phyloP scores from a whole-genome alignment of 202 grass and related monocot genomes.

The Carex arenaria region DNA sequence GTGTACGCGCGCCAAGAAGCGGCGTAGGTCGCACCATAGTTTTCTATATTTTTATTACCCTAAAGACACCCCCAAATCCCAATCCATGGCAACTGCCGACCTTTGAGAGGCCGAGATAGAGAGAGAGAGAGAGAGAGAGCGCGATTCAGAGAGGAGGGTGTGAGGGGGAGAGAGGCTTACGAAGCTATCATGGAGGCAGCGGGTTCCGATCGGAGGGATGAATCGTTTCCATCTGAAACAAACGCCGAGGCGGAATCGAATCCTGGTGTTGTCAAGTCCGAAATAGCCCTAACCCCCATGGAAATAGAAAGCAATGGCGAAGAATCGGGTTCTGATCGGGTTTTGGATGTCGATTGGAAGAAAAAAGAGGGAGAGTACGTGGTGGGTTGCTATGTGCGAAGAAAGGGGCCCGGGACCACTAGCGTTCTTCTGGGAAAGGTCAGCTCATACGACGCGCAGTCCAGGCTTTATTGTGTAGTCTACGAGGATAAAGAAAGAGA shows the following conservation, averaged over 20 bases:
- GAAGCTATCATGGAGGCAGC: not conserved
- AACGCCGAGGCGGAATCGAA: not conserved
- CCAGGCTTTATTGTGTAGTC: constrained; percentile 32
- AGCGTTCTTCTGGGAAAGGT: constrained; percentile 57
- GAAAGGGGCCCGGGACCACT: not conserved
- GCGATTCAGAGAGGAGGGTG: not conserved
- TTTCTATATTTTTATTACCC: not conserved
- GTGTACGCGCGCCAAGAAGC: not conserved
- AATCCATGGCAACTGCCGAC: constrained; percentile 27
- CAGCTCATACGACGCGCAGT: constrained; percentile 31
- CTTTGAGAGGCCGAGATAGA: not conserved
- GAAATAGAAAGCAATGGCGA: not conserved
- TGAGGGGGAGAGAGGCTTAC: not conserved
- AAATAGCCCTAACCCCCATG: not conserved
- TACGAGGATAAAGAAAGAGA: constrained; percentile 57
- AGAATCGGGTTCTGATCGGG: not conserved
- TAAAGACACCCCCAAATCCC: not conserved
- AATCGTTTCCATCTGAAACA: not conserved
- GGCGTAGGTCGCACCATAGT: not conserved
- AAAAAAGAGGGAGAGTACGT: constrained; percentile 20
- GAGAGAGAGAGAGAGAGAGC: not conserved
- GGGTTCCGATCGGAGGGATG: not conserved
- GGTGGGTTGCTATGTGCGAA: constrained; percentile 49
- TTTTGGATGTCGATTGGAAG: constrained; percentile 11
- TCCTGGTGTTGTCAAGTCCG: not conserved